Base-by-base conservation (phyloP, 179 eudicot genomes). In the Pouteria campechiana region DNA sequence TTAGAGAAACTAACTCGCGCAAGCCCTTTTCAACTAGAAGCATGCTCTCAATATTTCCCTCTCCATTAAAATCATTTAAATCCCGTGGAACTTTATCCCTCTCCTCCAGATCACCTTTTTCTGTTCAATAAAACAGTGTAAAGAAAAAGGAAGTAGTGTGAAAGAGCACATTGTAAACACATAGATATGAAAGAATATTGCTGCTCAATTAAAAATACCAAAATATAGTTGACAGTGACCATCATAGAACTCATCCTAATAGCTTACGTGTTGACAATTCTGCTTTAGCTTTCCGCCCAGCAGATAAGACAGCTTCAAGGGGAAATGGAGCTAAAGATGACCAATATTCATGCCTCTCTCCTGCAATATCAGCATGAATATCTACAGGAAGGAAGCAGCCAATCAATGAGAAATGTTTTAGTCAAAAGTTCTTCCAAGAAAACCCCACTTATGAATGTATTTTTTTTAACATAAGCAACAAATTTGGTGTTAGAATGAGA, bases 1-100 rank as follows among this genome's bases (percentile, higher is more conserved):
- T 90, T 15, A 90, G 76, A 41, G 58, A 59, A 32, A 78, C 64
- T 49, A 90, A 47, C 67, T 90, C 98, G 52, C 85, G 58, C 22
- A 90, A 79, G 59, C 92, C 88, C 69, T 72, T 82, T 48, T 90
- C 98, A 36, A 86, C 98, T 32, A 75, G 32, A 52, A 90, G 96
- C 98, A 90, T 86, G 75, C 76, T 87, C 61, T 90, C 98, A 23
- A 83, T 68, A 13, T 61, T 82, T 34, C 74, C 70, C 39, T 77
- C 93, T 34, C 67, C 78, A 17, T 78, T 58, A 34, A 72, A 52
- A 36, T 68, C 78, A 50, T 64, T 53, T 18, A 32, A 36, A 38
- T 62, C 66, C 35, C 45, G 34, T 18, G 38, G 30, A 46, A 48
- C 44, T 13, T 53, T 40, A 44, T 69, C 69, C 46, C 78, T 81